These are phyloP conservation scores for Rhodotorula kratochvilovae DNA, from an alignment of 768 basidiomycete species.

Conservation along the genomic window DNA sequence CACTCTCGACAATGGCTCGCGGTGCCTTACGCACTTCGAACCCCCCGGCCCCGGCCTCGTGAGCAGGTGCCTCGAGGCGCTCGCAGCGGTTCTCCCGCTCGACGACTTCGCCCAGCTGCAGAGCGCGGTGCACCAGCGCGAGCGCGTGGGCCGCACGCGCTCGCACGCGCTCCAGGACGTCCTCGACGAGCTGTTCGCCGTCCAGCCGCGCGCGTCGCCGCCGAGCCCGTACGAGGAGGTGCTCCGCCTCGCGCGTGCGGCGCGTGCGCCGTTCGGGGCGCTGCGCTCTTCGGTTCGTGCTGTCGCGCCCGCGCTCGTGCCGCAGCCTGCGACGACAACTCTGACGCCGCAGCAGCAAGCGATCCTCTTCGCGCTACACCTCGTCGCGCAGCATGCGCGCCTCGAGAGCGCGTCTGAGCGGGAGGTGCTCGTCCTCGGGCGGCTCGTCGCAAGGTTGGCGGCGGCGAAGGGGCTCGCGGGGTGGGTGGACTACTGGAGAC, in stretches of 20 bases:
- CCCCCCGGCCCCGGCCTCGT: neutral
- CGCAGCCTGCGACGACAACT: neutral
- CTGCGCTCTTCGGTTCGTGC: neutral
- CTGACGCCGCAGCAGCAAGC: conserved; percentile 54
- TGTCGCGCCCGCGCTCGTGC: neutral
- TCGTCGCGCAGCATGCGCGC: conserved; percentile 58
- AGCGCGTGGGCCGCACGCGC: conserved; percentile 51
- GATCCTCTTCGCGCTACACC: conserved; percentile 70
- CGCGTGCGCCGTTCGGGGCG: neutral
- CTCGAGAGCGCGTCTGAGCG: conserved; percentile 28
- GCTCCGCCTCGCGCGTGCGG: neutral
- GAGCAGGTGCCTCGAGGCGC: conserved; percentile 56
- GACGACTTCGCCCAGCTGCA: conserved; percentile 60
- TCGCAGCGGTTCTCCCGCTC: conserved; percentile 61
- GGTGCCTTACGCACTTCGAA: neutral
- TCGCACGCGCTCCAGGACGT: conserved; percentile 54
- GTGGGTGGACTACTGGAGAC: neutral
- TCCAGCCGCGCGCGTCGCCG: conserved; percentile 3
- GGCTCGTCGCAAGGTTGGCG: conserved; percentile 37
- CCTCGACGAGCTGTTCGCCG: conserved; percentile 49
- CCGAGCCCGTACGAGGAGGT: neutral
- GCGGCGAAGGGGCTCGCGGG: neutral
- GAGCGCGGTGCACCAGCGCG: conserved; percentile 56
- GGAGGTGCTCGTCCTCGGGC: conserved; percentile 25
- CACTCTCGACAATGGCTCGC: neutral